phyloP scores from a whole-genome alignment of 116 monocot genomes.

The Phalaenopsis hybrid region DNA sequence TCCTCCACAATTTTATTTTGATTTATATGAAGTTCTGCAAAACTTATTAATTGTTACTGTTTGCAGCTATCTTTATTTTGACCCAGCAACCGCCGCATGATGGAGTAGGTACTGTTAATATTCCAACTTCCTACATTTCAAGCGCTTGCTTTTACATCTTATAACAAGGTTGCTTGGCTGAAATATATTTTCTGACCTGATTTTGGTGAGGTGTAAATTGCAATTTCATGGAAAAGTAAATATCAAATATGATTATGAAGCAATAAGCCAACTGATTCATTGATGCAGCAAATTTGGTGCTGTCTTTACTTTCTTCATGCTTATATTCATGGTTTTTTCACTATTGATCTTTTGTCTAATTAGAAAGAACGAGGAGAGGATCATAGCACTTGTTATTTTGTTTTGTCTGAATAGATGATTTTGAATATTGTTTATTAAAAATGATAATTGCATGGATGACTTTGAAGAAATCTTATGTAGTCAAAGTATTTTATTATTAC shows the following conservation, averaged over 20 bases:
- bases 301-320: no score
- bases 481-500: no score
- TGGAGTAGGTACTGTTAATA: slow-evolving; percentile 51
- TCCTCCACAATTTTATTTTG: not conserved
- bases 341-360: not conserved
- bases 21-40: not conserved
- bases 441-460: not conserved
- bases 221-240: not conserved
- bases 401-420: not conserved
- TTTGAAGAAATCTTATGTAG: not conserved
- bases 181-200: not conserved
- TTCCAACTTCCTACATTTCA: not conserved
- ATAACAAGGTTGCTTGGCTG: not conserved
- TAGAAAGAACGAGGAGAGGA: not conserved
- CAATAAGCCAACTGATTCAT: not conserved
- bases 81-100: slow-evolving; percentile 77
- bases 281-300: not conserved
- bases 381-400: not conserved
- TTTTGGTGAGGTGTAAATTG: not conserved
- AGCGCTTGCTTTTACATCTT: not conserved
- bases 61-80: slow-evolving; percentile 70
- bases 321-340: not conserved
- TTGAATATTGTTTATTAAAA: not conserved
- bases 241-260: not conserved
- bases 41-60: slow-evolving; percentile 6